Base-by-base conservation (phyloP, 1,284 basidiomycete genomes). In the Pseudozyma sp. region DNA sequence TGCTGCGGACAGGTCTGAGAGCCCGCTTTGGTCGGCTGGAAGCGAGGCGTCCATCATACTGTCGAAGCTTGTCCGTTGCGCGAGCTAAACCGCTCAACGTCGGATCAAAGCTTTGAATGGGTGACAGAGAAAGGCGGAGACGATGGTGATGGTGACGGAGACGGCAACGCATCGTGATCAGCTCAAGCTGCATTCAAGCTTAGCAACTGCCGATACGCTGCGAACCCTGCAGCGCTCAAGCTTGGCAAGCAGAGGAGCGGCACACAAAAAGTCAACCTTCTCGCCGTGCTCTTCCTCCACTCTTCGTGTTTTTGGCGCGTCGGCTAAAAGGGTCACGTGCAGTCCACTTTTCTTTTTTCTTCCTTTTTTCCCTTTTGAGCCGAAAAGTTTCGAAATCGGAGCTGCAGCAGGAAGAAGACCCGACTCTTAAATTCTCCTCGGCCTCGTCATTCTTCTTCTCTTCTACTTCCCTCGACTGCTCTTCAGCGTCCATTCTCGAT, bases 1-100 rank as follows among this genome's bases (percentile, higher is more conserved):
- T 40, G 61, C 64, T 17, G 55, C 53, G 1, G 69, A 72, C 5
- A 72, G 64, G 40, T 72, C 69, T 4, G 69, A 72, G 14, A 72
- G 42, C 13, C 60, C 64, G 55, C 39, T 67, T 52, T 72, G 59
- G 31, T 72, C 69, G 29, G 58, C 68, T 10, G 39, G 43, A 1
- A 54, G 50, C 19, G 68, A 60, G n/a, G 49, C 51, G 7, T 59
- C 57, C 54, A 55, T 54, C 50, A 60, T 61, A 39, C 16, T 43
- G 40, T 1, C 42, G 5, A 17, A 52, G 13, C 17, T 16, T 8
- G n/a, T 24, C 7, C 43, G 43, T 13, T 6, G 9, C 43, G 43
- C 35, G 40, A 8, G 13, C 33, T 9, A 30, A 11, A 43, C 9
- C 8, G 35, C 8, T 37, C 35, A 14, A 37, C 24, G 24, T 24